These are phyloP conservation scores for Drechslerella coelobrocha DNA, from an alignment of 2,329 filamentous ascomycete species.

Conservation along the genomic window DNA sequence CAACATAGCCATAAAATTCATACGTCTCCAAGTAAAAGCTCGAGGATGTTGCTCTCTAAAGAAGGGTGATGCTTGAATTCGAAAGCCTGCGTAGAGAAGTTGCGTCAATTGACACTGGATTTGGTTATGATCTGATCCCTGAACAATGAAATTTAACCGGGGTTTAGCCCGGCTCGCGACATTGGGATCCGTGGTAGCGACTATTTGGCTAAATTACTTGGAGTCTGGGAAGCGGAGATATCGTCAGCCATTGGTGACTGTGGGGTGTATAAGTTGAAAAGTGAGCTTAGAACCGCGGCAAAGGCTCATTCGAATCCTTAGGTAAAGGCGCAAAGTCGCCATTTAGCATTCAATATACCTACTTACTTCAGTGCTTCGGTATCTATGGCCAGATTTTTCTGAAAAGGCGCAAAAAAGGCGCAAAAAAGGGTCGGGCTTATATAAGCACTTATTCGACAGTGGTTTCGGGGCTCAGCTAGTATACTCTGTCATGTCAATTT, in stretches of 20 bases:
- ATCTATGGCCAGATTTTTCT: no score
- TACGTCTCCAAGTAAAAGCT: background rate
- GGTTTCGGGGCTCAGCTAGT: slow-evolving; percentile 3
- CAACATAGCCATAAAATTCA: background rate
- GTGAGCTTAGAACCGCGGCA: no score
- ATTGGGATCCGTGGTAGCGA: slow-evolving; percentile 22
- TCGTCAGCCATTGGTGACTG: no score
- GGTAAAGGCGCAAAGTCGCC: background rate
- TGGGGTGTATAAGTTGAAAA: no score
- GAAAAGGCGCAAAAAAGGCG: no score
- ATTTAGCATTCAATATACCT: no score
- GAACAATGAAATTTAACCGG: slow-evolving; percentile 33
- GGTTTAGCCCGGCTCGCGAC: slow-evolving; percentile 33
- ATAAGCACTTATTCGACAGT: slow-evolving; percentile 2
- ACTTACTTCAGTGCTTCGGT: no score
- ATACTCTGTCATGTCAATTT: slow-evolving; percentile 13
- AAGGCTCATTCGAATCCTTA: background rate
- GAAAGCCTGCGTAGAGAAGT: no score
- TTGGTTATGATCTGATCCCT: background rate
- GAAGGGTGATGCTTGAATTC: no score
- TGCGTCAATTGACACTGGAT: no score
- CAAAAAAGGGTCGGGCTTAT: no score
- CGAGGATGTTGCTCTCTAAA: no score
- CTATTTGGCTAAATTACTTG: slow-evolving; percentile 31
- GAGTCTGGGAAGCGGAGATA: slow-evolving; percentile 35